Evolutionary conservation across 2,329 filamentous ascomycete species (phyloP).

Genomic region (Ustilaginoidea virens): DNA sequence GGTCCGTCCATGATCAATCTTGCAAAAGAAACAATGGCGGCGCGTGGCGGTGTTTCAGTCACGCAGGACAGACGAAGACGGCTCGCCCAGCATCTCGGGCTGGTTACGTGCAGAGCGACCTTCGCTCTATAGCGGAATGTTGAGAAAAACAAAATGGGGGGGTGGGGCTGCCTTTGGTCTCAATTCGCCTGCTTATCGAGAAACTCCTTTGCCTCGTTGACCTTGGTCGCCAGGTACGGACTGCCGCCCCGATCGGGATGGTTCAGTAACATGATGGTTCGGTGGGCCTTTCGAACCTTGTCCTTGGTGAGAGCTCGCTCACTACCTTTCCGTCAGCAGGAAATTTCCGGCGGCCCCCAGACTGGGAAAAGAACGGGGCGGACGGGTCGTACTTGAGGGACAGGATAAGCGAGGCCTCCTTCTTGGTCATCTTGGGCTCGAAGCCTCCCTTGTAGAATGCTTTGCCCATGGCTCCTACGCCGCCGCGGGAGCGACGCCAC

Average conservation of each 20-base stretch:
- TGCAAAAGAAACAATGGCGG: no score
- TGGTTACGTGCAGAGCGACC: no score
- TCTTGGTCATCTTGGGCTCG: slow-evolving; percentile 82
- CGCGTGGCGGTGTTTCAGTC: no score
- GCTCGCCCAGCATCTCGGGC: no score
- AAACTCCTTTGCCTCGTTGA: slow-evolving; percentile 97
- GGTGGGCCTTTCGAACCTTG: slow-evolving; percentile 88
- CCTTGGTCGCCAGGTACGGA: slow-evolving; percentile 90
- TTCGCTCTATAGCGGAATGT: background rate
- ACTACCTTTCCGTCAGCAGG: slow-evolving; percentile 27
- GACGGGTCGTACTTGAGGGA: slow-evolving; percentile 56
- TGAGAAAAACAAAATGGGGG: background rate
- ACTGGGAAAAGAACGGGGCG: background rate
- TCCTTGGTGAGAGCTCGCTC: slow-evolving; percentile 83
- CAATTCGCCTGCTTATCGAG: slow-evolving; percentile 50
- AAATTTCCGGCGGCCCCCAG: no score
- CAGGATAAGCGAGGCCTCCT: slow-evolving; percentile 81
- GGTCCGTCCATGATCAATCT: no score
- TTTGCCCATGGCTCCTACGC: slow-evolving; percentile 67
- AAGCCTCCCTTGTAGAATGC: slow-evolving; percentile 99
- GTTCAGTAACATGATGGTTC: slow-evolving; percentile 91
- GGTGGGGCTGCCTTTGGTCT: slow-evolving; percentile 9
- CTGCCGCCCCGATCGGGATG: slow-evolving; percentile 95
- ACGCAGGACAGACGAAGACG: no score
- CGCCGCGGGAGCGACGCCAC: slow-evolving; percentile 65